phyloP scores from a whole-genome alignment of 352 stramenopile species.

The Poterioochromonas sp. region DNA sequence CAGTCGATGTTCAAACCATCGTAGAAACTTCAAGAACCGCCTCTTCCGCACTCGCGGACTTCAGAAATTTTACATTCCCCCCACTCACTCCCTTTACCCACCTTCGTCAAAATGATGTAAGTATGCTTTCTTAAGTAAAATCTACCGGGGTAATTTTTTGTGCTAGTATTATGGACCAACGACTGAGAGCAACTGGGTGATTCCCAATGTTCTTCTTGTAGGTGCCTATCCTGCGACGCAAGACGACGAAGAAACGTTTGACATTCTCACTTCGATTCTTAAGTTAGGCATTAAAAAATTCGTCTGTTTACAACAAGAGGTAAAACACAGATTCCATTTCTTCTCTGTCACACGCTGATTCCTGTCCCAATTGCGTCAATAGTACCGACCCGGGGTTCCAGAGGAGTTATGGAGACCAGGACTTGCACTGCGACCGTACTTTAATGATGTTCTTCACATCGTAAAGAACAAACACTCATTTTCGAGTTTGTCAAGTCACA shows the following conservation, averaged over 20 bases:
- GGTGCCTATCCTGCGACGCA: constrained; percentile 52
- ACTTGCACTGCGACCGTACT: constrained; percentile 48
- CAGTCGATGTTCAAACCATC: no score
- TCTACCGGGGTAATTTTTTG: background rate
- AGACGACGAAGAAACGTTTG: constrained; percentile 48
- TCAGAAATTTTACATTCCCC: background rate
- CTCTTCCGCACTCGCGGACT: background rate
- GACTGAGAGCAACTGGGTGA: constrained; percentile 55
- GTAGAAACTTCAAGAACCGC: background rate
- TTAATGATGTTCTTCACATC: constrained; percentile 46
- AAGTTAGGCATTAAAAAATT: constrained; percentile 51
- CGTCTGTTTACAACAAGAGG: constrained; percentile 54
- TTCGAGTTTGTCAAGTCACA: constrained; percentile 51
- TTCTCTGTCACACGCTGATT: background rate
- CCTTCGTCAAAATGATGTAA: background rate
- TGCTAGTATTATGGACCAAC: constrained; percentile 51
- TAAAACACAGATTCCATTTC: constrained; percentile 35
- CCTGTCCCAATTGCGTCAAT: background rate
- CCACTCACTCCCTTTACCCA: background rate
- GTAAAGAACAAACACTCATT: constrained; percentile 48
- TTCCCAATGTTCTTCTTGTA: constrained; percentile 49
- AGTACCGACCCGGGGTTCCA: constrained; percentile 34
- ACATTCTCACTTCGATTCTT: constrained; percentile 43
- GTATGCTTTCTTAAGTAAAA: background rate
- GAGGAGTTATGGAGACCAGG: constrained; percentile 47